phyloP scores from a whole-genome alignment of 2,329 filamentous ascomycete species.

The Microthyrium microscopicum region DNA sequence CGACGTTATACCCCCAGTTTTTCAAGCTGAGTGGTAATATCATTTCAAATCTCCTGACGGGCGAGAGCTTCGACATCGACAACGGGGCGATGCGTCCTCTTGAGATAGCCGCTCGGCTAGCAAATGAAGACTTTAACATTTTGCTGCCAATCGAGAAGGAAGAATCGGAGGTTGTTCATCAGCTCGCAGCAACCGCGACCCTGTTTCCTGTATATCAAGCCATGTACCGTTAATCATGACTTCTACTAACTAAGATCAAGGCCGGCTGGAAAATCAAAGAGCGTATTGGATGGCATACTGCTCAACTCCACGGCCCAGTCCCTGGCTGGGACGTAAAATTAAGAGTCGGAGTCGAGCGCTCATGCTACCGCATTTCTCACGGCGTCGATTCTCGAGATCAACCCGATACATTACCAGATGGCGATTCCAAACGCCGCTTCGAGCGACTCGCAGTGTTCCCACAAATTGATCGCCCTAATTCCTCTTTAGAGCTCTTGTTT shows the following conservation, averaged over 20 bases:
- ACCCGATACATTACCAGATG: no score
- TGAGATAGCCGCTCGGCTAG: slow-evolving; percentile 32
- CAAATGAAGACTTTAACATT: slow-evolving; percentile 36
- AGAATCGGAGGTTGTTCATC: slow-evolving; percentile 30
- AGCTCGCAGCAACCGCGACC: slow-evolving; percentile 34
- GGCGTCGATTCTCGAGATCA: no score
- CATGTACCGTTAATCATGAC: no score
- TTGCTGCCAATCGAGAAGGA: slow-evolving; percentile 27
- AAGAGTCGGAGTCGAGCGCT: slow-evolving; percentile 27
- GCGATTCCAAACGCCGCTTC: no score
- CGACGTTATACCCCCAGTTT: neutral
- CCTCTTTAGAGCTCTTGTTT: no score
- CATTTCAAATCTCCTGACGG: slow-evolving; percentile 27
- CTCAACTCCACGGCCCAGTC: slow-evolving; percentile 29
- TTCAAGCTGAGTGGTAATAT: neutral
- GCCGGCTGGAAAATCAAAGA: slow-evolving; percentile 33
- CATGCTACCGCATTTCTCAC: no score
- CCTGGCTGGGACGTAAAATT: slow-evolving; percentile 33
- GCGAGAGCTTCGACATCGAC: slow-evolving; percentile 26
- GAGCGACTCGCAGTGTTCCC: no score
- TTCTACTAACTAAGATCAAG: no score
- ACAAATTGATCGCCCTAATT: no score
- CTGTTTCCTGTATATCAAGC: slow-evolving; percentile 37
- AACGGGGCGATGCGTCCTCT: slow-evolving; percentile 24
- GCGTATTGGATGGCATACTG: slow-evolving; percentile 32